phyloP scores from a whole-genome alignment of 176 grass and related monocot genomes.

The Chrysopogon serrulatus region DNA sequence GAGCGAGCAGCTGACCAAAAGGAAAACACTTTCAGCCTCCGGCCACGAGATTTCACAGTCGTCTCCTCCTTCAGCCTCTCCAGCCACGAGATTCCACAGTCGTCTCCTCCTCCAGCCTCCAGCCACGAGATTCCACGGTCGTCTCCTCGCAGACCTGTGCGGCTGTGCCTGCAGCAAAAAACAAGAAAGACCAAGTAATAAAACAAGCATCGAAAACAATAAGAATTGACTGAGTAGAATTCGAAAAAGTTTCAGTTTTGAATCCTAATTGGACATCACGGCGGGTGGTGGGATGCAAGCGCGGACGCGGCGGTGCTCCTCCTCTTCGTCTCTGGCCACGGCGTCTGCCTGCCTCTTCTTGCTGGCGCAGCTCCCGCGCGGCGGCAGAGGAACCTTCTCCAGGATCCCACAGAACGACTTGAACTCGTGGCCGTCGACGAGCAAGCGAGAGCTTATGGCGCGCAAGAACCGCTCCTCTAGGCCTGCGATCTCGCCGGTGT shows the following conservation, averaged over 20 bases:
- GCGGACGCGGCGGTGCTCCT: not conserved
- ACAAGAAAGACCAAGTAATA: not conserved
- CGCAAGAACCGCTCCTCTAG: not conserved
- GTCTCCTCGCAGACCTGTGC: no score
- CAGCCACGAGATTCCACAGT: no score
- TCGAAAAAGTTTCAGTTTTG: not conserved
- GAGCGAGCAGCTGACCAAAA: not conserved
- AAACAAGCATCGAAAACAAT: not conserved
- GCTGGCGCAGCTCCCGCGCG: not conserved
- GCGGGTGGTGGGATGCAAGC: not conserved
- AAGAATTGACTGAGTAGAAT: not conserved
- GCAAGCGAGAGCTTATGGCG: not conserved
- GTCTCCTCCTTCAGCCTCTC: no score
- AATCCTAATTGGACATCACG: not conserved
- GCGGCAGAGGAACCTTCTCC: not conserved
- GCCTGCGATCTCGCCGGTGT: not conserved
- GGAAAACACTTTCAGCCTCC: no score
- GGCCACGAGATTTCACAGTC: no score
- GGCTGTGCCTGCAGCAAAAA: not conserved
- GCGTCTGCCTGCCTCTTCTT: not conserved
- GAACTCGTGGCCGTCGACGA: not conserved
- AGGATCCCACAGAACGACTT: not conserved
- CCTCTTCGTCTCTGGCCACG: not conserved
- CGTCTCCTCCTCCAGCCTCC: no score
- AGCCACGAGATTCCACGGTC: no score